A percentile compares a stretch with the other conserved stretches of the same genome.
Evolutionary conservation across 1,284 basidiomycete genomes (phyloP).

Genomic region (Rhizopogon parksii): DNA sequence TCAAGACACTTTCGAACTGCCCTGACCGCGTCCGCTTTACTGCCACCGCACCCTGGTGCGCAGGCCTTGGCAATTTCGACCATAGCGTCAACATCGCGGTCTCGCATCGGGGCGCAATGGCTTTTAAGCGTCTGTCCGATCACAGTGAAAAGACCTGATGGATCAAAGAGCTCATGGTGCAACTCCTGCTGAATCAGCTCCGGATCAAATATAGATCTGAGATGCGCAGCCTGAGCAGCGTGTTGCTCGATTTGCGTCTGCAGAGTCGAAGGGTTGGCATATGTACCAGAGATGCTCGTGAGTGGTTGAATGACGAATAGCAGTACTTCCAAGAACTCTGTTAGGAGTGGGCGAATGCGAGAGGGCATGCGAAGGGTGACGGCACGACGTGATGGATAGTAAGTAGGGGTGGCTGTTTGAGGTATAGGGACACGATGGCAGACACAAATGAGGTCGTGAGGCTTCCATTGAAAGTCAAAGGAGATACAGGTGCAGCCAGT

Average conservation of each 20-base stretch:
- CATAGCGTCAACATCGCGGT: constrained; percentile 80
- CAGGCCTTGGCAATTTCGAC: constrained; percentile 60
- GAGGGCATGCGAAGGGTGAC: constrained; percentile 66
- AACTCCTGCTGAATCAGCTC: constrained; percentile 78
- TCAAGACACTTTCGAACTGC: constrained; percentile 85
- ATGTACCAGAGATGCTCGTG: constrained; percentile 44
- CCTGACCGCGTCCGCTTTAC: constrained; percentile 59
- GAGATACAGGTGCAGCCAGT: constrained; percentile 80
- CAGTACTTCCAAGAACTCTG: constrained; percentile 78
- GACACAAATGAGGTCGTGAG: constrained; percentile 55
- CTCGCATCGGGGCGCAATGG: constrained; percentile 91
- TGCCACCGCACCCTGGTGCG: constrained; percentile 45
- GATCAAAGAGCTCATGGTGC: constrained; percentile 72
- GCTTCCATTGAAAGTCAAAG: constrained; percentile 52
- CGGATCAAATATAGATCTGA: constrained; percentile 61
- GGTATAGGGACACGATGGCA: constrained; percentile 39
- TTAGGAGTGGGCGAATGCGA: constrained; percentile 66
- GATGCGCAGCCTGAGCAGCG: constrained; percentile 50
- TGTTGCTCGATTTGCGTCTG: constrained; percentile 51
- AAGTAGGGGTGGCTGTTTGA: constrained; percentile 38
- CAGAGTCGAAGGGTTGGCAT: constrained; percentile 45
- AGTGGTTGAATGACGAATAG: constrained; percentile 76
- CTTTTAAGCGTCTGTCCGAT: constrained; percentile 81
- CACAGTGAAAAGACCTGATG: constrained; percentile 70
- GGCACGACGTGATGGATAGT: constrained; percentile 35